Percentiles rank a stretch among this genome's conserved stretches.
Conservation (phyloP, 2,329 filamentous ascomycete species). For the Trichothecium roseum region DNA sequence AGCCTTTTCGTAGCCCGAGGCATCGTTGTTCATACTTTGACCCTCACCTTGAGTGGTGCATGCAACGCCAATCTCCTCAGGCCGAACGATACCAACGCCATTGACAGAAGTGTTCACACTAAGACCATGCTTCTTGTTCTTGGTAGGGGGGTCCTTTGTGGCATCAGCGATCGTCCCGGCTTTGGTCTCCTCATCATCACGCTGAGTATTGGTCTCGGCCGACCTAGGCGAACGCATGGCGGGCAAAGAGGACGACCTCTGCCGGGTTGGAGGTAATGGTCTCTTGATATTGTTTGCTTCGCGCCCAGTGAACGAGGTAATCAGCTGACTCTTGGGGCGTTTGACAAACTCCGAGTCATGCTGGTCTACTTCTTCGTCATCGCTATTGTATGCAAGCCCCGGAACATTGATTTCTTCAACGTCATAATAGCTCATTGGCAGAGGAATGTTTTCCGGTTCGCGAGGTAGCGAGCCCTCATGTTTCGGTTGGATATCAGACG, state of each 20-base stretch:
- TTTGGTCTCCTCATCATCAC: not conserved
- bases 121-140: not conserved
- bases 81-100: too few species aligned
- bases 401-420: conserved; percentile 74
- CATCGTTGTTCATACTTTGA: conserved; percentile 28
- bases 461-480: conserved; percentile 12
- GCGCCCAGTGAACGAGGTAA: conserved; percentile 2
- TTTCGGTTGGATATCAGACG: not conserved
- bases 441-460: conserved; percentile 40
- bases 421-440: conserved; percentile 58
- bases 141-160: not conserved
- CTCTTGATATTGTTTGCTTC: not conserved
- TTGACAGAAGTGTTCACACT: too few species aligned
- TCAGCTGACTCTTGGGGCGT: conserved; percentile 36
- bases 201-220: not conserved
- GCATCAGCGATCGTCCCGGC: not conserved
- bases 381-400: conserved; percentile 50
- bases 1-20: conserved; percentile 42
- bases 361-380: conserved; percentile 43
- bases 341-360: conserved; percentile 15
- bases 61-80: not conserved
- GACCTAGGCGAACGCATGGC: not conserved
- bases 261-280: not conserved
- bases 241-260: conserved; percentile 2
- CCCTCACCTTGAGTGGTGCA: conserved; percentile 7